phyloP scores from a whole-genome alignment of 371 early-diverging fungal genomes.

The Dichotomocladium elegans region DNA sequence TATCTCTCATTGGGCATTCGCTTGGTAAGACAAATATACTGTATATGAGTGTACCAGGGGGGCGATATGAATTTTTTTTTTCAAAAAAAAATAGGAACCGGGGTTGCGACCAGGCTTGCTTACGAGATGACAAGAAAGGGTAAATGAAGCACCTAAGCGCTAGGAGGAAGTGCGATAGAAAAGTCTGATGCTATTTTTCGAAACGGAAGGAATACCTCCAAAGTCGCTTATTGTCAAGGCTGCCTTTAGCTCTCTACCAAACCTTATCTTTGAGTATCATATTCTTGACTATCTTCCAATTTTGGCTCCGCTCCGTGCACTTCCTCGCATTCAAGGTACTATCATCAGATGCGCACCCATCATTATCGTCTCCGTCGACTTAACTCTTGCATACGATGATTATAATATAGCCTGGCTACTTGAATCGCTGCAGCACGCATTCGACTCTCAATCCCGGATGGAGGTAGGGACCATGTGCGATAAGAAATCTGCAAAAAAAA shows the following conservation, averaged over 20 bases:
- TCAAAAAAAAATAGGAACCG: too few relatives aligned
- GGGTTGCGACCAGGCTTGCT: slow-evolving; percentile 38
- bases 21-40: slow-evolving; percentile 28
- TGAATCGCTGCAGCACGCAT: slow-evolving; percentile 25
- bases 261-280: slow-evolving; percentile 40
- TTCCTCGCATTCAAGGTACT: too few relatives aligned
- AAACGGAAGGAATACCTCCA: slow-evolving; percentile 21
- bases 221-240: slow-evolving; percentile 41
- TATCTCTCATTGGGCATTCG: slow-evolving; percentile 42
- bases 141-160: too few relatives aligned
- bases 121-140: slow-evolving; percentile 33
- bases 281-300: slow-evolving; percentile 26
- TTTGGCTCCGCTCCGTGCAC: slow-evolving; percentile 26
- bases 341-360: too few relatives aligned
- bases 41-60: neutral
- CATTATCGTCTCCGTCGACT: too few relatives aligned
- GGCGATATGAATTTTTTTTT: too few relatives aligned
- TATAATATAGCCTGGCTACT: slow-evolving; percentile 26
- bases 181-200: too few relatives aligned
- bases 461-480: slow-evolving; percentile 18
- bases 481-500: too few relatives aligned
- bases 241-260: slow-evolving; percentile 38
- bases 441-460: slow-evolving; percentile 38
- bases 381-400: neutral
- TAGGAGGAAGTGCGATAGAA: too few relatives aligned